These are phyloP conservation scores for Pleurotus cornucopiae DNA, from an alignment of 768 basidiomycete genomes.

Conservation along the genomic window DNA sequence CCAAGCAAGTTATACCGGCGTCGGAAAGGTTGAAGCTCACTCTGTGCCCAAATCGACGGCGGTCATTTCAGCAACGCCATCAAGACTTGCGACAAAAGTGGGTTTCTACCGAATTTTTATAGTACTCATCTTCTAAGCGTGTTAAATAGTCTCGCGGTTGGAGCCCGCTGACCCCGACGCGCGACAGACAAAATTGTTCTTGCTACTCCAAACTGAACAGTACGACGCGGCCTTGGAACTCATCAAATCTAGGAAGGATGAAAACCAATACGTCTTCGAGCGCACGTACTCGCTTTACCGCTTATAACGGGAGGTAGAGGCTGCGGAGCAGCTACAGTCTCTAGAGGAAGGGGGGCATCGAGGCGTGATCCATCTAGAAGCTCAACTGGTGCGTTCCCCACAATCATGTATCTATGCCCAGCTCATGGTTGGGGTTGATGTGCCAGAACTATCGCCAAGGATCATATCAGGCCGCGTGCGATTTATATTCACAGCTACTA, in stretches of 20 bases:
- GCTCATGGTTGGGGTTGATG: no score
- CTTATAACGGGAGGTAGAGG: slow-evolving; percentile 69
- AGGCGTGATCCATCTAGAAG: slow-evolving; percentile 75
- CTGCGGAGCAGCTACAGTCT: slow-evolving; percentile 43
- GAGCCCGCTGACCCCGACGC: slow-evolving; percentile 66
- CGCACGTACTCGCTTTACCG: slow-evolving; percentile 82
- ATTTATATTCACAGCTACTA: slow-evolving; percentile 77
- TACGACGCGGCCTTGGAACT: slow-evolving; percentile 67
- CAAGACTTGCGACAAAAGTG: slow-evolving; percentile 91
- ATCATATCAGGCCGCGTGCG: slow-evolving; percentile 66
- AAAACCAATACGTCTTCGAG: slow-evolving; percentile 50
- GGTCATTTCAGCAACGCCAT: slow-evolving; percentile 82
- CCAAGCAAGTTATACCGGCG: slow-evolving; percentile 27
- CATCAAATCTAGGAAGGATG: slow-evolving; percentile 26
- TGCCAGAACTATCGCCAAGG: slow-evolving; percentile 75
- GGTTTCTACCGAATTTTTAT: slow-evolving; percentile 2
- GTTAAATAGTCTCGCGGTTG: slow-evolving; percentile 61
- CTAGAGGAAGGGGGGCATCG: slow-evolving; percentile 54
- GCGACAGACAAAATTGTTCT: slow-evolving; percentile 77
- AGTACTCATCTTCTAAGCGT: background rate
- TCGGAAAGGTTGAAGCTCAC: slow-evolving; percentile 49
- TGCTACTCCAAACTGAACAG: slow-evolving; percentile 83
- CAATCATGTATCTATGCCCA: no score
- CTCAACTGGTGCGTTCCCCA: slow-evolving; percentile 67
- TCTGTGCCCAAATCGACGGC: slow-evolving; percentile 86